Percentiles rank a stretch among this genome's conserved stretches.
Conservation (phyloP, 345 rosid genomes). For the Arabis alpina region DNA sequence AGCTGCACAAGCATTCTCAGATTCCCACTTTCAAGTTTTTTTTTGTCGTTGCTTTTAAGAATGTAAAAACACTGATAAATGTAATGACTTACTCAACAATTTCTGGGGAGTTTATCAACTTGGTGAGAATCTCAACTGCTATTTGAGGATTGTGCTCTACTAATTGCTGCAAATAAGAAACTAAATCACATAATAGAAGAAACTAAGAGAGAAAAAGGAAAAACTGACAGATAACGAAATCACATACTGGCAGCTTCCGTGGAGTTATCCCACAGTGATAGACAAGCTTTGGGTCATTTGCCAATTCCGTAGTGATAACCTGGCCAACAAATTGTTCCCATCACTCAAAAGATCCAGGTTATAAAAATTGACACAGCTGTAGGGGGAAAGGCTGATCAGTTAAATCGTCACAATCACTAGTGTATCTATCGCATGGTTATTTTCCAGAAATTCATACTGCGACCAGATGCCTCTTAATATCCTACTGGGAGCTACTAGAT, state of each 20-base stretch:
- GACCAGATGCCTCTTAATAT: conserved; percentile 5
- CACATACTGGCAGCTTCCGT: conserved; percentile 82
- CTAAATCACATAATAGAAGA: conserved; percentile 32
- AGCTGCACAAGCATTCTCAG: conserved; percentile 57
- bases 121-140: conserved; percentile 92
- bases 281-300: conserved; percentile 87
- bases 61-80: conserved; percentile 22
- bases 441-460: conserved; percentile 14
- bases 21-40: neutral
- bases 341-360: conserved; percentile 23
- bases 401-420: conserved; percentile 14
- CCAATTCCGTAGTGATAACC: conserved; percentile 76
- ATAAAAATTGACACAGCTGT: conserved; percentile 28
- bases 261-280: conserved; percentile 95
- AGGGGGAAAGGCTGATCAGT: conserved; percentile 14
- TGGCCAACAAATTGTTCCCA: conserved; percentile 43
- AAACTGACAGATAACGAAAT: conserved; percentile 26
- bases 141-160: conserved; percentile 94
- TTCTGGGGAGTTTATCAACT: conserved; percentile 85
- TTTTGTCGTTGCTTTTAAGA: neutral
- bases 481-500: conserved; percentile 15
- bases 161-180: conserved; percentile 69
- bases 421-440: conserved; percentile 15
- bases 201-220: conserved; percentile 8
- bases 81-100: conserved; percentile 72